These are phyloP conservation scores for Aureobasidium sp. DNA, from an alignment of 2,329 filamentous ascomycete species.

Conservation along the genomic window DNA sequence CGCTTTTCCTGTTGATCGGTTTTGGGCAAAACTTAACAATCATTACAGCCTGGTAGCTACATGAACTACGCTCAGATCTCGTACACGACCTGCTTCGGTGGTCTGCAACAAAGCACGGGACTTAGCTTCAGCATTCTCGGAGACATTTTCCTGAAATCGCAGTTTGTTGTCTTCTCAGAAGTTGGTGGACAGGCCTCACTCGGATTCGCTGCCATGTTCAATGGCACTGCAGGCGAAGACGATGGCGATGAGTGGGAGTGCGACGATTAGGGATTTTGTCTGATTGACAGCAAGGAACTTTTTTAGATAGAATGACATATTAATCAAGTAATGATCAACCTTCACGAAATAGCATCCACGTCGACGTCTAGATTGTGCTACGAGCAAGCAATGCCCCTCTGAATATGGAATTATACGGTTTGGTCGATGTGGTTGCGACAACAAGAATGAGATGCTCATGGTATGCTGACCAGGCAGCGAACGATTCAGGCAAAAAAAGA, in stretches of 20 bases:
- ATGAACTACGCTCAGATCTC: constrained; percentile 47
- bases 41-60: constrained; percentile 22
- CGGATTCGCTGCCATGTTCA: constrained; percentile 15
- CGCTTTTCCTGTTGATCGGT: not conserved
- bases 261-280: constrained; percentile 1
- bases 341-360: not conserved
- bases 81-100: constrained; percentile 55
- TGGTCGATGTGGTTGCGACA: too few relatives aligned
- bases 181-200: constrained; percentile 11
- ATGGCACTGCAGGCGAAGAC: constrained; percentile 25
- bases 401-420: too few relatives aligned
- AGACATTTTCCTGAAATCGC: constrained; percentile 68
- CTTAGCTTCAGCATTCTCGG: constrained; percentile 60
- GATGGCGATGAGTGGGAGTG: constrained; percentile 10
- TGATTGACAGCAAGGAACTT: not conserved
- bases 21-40: not conserved
- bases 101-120: constrained; percentile 50
- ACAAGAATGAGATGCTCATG: too few relatives aligned
- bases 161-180: constrained; percentile 59
- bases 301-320: constrained; percentile 11
- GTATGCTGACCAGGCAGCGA: too few relatives aligned
- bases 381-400: too few relatives aligned
- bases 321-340: constrained; percentile 10
- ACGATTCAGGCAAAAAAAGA: too few relatives aligned
- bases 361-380: not conserved